Evolutionary conservation across 257 asterid species (phyloP).

Genomic region (Nicotiana tomentosiformis): DNA sequence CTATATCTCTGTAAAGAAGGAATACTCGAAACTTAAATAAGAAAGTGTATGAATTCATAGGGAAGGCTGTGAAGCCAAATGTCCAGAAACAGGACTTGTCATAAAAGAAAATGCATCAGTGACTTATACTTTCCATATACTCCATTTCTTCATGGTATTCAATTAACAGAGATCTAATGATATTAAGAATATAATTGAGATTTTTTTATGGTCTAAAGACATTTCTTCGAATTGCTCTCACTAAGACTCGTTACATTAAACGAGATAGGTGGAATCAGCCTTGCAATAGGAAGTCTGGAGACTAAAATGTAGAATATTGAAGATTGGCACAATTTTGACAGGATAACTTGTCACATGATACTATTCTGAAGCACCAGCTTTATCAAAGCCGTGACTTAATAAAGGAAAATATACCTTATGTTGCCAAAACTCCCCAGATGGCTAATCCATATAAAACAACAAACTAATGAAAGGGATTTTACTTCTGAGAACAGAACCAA

Average conservation of each 20-base stretch:
- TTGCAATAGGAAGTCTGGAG: neutral
- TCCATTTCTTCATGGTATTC: neutral
- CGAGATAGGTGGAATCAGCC: neutral
- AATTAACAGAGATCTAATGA: neutral
- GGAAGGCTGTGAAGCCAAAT: neutral
- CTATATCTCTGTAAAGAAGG: neutral
- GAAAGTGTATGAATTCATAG: neutral
- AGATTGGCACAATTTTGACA: neutral
- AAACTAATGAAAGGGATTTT: neutral
- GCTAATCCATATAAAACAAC: neutral
- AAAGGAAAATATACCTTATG: neutral
- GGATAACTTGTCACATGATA: neutral
- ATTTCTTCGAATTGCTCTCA: neutral
- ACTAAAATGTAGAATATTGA: neutral
- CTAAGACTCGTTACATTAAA: neutral
- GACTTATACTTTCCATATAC: neutral
- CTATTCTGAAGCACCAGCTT: neutral
- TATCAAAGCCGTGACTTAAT: neutral
- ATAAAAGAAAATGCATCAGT: neutral
- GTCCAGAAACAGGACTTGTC: neutral
- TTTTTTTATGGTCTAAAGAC: neutral
- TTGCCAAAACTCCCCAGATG: neutral
- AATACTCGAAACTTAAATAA: neutral
- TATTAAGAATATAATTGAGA: neutral
- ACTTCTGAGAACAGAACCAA: neutral